Evolutionary conservation across 306 rosid species (phyloP).

Genomic region (Spatholobus suberectus): DNA sequence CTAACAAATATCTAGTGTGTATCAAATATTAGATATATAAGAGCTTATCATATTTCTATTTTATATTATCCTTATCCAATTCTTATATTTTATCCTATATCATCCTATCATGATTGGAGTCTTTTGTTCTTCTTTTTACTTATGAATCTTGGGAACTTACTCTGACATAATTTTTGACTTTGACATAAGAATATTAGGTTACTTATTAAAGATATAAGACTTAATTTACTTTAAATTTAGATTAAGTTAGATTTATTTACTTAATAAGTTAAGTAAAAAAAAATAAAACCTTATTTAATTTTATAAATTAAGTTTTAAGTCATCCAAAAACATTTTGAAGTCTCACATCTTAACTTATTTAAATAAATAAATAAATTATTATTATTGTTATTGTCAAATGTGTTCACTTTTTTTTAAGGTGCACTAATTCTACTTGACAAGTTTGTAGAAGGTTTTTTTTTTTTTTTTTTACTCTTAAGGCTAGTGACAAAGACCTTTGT

Average conservation of each 20-base stretch:
- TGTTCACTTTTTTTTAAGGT: not conserved
- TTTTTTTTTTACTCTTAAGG: not conserved
- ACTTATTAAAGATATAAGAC: not conserved
- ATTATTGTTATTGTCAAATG: not conserved
- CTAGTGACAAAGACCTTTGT: not conserved
- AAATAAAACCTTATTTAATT: too few species aligned
- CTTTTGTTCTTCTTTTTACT: not conserved
- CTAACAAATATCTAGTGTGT: too few species aligned
- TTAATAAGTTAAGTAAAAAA: not conserved
- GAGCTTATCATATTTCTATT: too few species aligned
- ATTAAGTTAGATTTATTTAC: too few species aligned
- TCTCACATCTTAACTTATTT: not conserved
- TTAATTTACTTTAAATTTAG: not conserved
- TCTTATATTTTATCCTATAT: not conserved
- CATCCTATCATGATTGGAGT: not conserved
- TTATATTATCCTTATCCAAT: not conserved
- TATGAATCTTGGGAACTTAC: not conserved
- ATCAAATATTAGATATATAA: too few species aligned
- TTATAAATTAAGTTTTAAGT: not conserved
- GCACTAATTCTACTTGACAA: not conserved
- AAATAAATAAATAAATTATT: not conserved
- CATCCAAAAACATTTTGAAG: not conserved
- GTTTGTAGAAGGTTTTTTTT: not conserved
- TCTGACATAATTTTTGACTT: not conserved
- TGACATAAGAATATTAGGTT: not conserved